phyloP scores from a whole-genome alignment of 2,329 filamentous ascomycete genomes.

The Pseudopyrenochaeta lycopersici region DNA sequence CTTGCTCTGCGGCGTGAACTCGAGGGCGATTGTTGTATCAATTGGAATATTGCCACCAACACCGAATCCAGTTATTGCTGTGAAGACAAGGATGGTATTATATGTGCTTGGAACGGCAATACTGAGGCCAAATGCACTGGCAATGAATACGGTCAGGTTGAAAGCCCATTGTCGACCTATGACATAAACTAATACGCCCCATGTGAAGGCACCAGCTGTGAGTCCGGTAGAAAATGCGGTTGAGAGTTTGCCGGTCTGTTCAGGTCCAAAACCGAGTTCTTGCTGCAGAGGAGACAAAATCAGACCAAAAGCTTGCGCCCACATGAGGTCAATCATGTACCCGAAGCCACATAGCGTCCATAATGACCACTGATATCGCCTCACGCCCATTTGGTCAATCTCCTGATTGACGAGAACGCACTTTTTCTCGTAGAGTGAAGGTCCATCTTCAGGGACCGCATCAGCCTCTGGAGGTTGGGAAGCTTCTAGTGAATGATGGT shows the following conservation, averaged over 20 bases:
- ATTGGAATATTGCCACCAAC: slow-evolving; percentile 65
- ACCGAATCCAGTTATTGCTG: slow-evolving; percentile 64
- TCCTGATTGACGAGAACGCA: slow-evolving; percentile 40
- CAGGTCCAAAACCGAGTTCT: slow-evolving; percentile 62
- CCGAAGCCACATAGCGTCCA: slow-evolving; percentile 65
- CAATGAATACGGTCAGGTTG: slow-evolving; percentile 66
- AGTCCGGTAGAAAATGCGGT: slow-evolving; percentile 64
- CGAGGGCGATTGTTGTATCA: slow-evolving; percentile 64
- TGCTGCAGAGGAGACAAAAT: slow-evolving; percentile 64
- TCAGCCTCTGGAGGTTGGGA: no score
- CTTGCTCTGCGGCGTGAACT: slow-evolving; percentile 63
- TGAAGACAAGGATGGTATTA: slow-evolving; percentile 61
- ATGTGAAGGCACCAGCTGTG: slow-evolving; percentile 64
- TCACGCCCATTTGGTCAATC: slow-evolving; percentile 63
- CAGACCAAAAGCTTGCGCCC: slow-evolving; percentile 67
- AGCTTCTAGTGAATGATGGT: no score
- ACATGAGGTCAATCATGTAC: slow-evolving; percentile 65
- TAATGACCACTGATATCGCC: slow-evolving; percentile 62
- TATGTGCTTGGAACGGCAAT: slow-evolving; percentile 62
- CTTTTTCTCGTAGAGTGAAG: no score
- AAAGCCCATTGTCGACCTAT: slow-evolving; percentile 65
- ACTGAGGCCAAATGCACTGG: slow-evolving; percentile 63
- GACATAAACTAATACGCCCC: slow-evolving; percentile 65
- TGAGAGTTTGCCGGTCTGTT: slow-evolving; percentile 61
- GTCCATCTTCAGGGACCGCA: no score